Base-by-base conservation (phyloP, 1,139 yeast species). In the Geotrichum bryndzae region DNA sequence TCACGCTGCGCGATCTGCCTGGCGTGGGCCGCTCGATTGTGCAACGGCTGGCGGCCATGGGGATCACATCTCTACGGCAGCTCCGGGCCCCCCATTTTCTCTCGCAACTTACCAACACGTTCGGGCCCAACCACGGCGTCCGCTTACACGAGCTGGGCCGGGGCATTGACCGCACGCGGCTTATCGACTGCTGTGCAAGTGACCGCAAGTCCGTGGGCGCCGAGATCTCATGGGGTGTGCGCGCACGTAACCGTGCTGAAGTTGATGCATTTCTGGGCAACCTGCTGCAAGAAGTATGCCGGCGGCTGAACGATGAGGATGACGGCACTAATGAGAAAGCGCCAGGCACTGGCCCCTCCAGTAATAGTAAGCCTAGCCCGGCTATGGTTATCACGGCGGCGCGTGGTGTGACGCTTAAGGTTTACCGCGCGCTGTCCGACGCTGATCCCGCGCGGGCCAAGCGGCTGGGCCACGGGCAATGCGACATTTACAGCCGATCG, bases 221-320 rank as follows among this genome's bases (percentile, higher is more conserved):
- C 11, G 98, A 94, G 72, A 88, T 94, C 45, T 90, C 91, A 65
- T 94, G 90, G 86, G 98, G 97, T 0, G 88, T 94, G 0, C 73
- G 98, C 59, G 88, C 92, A 65, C 82, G 84, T 35, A 77, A 76
- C 0, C 78, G 81, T 29, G 73, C 74, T 1, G 90, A 92, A 68
- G 82, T 87, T 31, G 92, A 87, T 64, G 69, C 65, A 3, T 94
- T 94, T 70, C 71, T 90, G 23, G 76, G 79, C 56, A 75, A 83
- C 48, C 74, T 92, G 58, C 78, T 87, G 0, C 75, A 75, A 45
- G 97, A 91, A 68, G 71, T 94, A 60, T 76, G 81, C 61, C 66
- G 74, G 0, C 77, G 96, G 61, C 72, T 90, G 59, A 46, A 51
- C n/a, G 50, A 54, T 6, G 62, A 54, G 3, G 56, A 59, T 4